A percentile compares a stretch with the other conserved stretches of the same genome.
Conservation (phyloP, 2,329 filamentous ascomycete species). For the Exophiala xenobiotica region DNA sequence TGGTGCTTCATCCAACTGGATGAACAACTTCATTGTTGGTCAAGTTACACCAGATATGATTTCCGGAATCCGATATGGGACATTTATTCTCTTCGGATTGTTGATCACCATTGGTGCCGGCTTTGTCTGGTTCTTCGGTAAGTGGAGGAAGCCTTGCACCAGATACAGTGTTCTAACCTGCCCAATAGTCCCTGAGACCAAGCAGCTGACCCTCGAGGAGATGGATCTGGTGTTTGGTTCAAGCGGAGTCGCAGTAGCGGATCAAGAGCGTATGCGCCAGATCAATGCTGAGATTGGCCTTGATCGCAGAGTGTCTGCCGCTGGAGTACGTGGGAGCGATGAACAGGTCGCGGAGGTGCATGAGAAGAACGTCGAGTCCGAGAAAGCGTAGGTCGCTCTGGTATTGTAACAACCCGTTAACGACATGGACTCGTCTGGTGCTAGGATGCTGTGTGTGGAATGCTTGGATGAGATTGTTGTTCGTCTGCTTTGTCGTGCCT, state of each 20-base stretch:
- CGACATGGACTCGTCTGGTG: no score
- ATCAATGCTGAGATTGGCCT: conserved; percentile 71
- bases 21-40: conserved; percentile 27
- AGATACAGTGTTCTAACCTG: background rate
- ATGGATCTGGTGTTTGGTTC: conserved; percentile 45
- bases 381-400: conserved; percentile 12
- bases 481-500: no score
- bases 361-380: conserved; percentile 10
- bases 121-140: conserved; percentile 32
- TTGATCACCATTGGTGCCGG: conserved; percentile 48
- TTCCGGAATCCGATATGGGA: conserved; percentile 63
- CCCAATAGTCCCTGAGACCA: conserved; percentile 36
- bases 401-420: no score
- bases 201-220: conserved; percentile 36
- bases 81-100: conserved; percentile 69
- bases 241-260: conserved; percentile 64
- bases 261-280: conserved; percentile 69
- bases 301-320: conserved; percentile 30
- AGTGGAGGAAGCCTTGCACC: background rate
- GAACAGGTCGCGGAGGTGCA: conserved; percentile 15
- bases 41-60: conserved; percentile 60
- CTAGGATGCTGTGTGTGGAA: no score
- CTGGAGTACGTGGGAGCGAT: conserved; percentile 17
- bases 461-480: no score
- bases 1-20: conserved; percentile 63